Evolutionary conservation across 2,329 filamentous ascomycete species (phyloP).

Genomic region (Diaporthe ilicicola): DNA sequence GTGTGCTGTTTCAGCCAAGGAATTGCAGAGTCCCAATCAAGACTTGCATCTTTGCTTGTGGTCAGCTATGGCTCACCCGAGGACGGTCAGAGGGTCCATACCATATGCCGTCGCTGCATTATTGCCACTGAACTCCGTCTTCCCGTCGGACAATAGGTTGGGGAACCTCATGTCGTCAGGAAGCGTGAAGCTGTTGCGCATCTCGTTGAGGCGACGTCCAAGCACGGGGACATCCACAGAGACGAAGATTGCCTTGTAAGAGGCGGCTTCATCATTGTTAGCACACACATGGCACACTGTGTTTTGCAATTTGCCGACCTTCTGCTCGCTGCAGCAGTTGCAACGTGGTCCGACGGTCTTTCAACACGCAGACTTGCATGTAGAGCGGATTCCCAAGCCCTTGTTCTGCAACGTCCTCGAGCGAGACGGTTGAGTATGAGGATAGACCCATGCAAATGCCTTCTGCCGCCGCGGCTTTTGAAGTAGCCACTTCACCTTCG

Average conservation of each 20-base stretch:
- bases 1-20: constrained; percentile 56
- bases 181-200: constrained; percentile 59
- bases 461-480: constrained; percentile 52
- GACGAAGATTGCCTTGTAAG: constrained; percentile 46
- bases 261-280: not conserved
- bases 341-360: constrained; percentile 44
- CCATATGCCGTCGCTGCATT: not conserved
- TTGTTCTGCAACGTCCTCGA: constrained; percentile 56
- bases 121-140: not conserved
- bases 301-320: not conserved
- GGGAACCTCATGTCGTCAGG: constrained; percentile 53
- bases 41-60: constrained; percentile 41
- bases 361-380: constrained; percentile 64
- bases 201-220: constrained; percentile 61
- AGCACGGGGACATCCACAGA: constrained; percentile 64
- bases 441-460: constrained; percentile 58
- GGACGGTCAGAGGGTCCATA: not conserved
- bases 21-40: constrained; percentile 59
- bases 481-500: constrained; percentile 60
- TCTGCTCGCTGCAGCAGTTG: constrained; percentile 15
- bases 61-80: not conserved
- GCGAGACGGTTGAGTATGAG: constrained; percentile 52
- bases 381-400: constrained; percentile 52
- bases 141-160: constrained; percentile 44
- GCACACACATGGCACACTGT: not conserved